Conservation (phyloP, 2,329 filamentous ascomycete species). For the Grosmannia huntii region DNA sequence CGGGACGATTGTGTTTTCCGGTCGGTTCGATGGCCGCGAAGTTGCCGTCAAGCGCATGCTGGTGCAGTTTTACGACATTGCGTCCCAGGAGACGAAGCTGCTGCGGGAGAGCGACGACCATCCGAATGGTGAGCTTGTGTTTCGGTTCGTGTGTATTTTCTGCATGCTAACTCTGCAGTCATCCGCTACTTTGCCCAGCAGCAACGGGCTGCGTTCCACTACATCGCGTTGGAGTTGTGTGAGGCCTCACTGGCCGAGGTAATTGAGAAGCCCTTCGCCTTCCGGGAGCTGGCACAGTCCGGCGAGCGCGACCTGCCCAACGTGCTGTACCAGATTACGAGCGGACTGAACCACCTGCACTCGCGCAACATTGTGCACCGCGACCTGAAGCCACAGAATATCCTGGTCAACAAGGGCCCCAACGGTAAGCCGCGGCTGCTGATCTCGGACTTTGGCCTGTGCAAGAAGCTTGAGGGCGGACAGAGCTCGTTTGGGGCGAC, state of each 20-base stretch:
- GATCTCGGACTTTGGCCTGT: slow-evolving; percentile 94
- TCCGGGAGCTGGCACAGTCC: slow-evolving; percentile 55
- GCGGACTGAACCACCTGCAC: slow-evolving; percentile 80
- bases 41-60: slow-evolving; percentile 97
- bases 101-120: slow-evolving; percentile 91
- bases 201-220: slow-evolving; percentile 77
- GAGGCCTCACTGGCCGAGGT: slow-evolving; percentile 89
- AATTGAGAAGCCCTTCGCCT: slow-evolving; percentile 59
- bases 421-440: slow-evolving; percentile 66
- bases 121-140: slow-evolving; percentile 49
- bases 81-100: slow-evolving; percentile 82
- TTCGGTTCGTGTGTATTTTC: neutral
- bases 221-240: slow-evolving; percentile 90
- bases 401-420: slow-evolving; percentile 67
- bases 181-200: slow-evolving; percentile 95
- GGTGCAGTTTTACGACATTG: slow-evolving; percentile 90
- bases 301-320: slow-evolving; percentile 65
- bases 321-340: slow-evolving; percentile 78
- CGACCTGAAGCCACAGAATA: slow-evolving; percentile 96
- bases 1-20: slow-evolving; percentile 90
- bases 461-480: slow-evolving; percentile 90
- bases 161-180: slow-evolving; percentile 34
- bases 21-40: slow-evolving; percentile 83
- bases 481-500: slow-evolving; percentile 92
- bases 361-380: slow-evolving; percentile 89